Percentiles rank a stretch among this genome's conserved stretches.
Evolutionary conservation across 2,329 filamentous ascomycete species (phyloP).

Genomic region (Alternaria incomplexa): DNA sequence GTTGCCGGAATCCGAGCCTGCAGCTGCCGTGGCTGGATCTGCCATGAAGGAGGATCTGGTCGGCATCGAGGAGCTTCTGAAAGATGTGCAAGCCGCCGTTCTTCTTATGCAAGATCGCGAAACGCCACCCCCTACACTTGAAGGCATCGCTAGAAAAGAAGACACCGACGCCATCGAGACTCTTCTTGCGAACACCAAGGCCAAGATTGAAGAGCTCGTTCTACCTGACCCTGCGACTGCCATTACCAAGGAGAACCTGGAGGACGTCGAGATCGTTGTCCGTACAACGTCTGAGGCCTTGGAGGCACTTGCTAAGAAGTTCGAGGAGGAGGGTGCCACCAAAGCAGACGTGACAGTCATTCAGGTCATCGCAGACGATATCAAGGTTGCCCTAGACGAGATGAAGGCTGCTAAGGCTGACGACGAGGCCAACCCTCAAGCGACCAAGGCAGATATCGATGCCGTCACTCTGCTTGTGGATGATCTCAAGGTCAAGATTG

Average conservation of each 20-base stretch:
- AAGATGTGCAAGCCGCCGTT: conserved; percentile 66
- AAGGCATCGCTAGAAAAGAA: conserved; percentile 72
- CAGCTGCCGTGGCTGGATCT: conserved; percentile 45
- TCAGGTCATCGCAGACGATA: conserved; percentile 78
- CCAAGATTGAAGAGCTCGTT: conserved; percentile 80
- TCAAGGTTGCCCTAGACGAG: conserved; percentile 78
- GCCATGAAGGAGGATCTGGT: conserved; percentile 60
- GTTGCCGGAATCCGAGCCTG: conserved; percentile 42
- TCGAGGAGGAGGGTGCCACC: conserved; percentile 72
- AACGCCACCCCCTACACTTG: conserved; percentile 31
- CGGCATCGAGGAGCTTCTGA: conserved; percentile 53
- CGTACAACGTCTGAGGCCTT: conserved; percentile 78
- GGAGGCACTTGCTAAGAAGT: conserved; percentile 66
- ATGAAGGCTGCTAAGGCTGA: conserved; percentile 57
- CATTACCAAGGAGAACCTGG: conserved; percentile 67
- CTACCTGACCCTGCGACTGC: conserved; percentile 70
- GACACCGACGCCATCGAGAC: conserved; percentile 92
- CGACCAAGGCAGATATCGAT: conserved; percentile 83
- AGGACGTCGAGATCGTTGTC: conserved; percentile 69
- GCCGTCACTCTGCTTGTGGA: conserved; percentile 78
- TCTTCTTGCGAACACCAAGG: conserved; percentile 86
- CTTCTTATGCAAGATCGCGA: conserved; percentile 39
- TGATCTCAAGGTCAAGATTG: conserved; percentile 82
- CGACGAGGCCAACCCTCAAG: conserved; percentile 62
- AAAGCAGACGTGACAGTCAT: conserved; percentile 81